Evolutionary conservation across 139 green algal genomes (phyloP), one percentile per base, ranked within the genome.

Genomic region (Chlorella sp.): DNA sequence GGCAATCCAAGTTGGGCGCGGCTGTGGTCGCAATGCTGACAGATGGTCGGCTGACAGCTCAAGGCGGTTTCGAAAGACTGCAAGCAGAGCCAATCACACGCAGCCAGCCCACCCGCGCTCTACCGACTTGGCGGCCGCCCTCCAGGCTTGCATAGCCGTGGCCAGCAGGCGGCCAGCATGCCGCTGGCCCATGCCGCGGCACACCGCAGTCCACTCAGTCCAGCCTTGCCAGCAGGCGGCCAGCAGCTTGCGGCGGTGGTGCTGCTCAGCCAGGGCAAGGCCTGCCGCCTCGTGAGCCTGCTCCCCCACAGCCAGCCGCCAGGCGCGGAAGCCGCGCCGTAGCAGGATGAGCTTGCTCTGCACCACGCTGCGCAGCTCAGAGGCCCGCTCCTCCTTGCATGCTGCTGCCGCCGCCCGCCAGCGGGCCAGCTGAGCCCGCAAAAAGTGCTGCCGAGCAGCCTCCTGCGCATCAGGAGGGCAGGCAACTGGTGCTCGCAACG

Each of bases 201-300:
- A 70, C 67, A 78, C 30, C 6, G 6, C 32, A 32, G 41, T 60
- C 80, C 80, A 85, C 23, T 78, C 11, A 67, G 68, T 69, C 80
- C 80, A 85, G 30, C 51, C 28, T 0, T 64, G 15, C 65, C 67
- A 85, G 65, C 65, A 20, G 62, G 1, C n/a, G 13, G 32, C 44
- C 30, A 85, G 65, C 65, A 70, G 18, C 39, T 44, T 51, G 25
- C n/a, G n/a, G 18, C 63, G 78, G 34, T 20, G 13, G 41, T 75
- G 78, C 78, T 75, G 78, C 39, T 83, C 56, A 18, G 78, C 78
- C 39, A 47, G 21, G 15, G 44, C 28, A 26, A 25, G 28, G 9
- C n/a, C 30, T 44, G 30, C 17, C 9, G 20, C 16, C 28, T 34
- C 26, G 6, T 47, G n/a, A 16, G 13, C 32, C 47, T 78, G 34